Conservation (phyloP, 1,284 basidiomycete genomes). For the Flammula alnicola region DNA sequence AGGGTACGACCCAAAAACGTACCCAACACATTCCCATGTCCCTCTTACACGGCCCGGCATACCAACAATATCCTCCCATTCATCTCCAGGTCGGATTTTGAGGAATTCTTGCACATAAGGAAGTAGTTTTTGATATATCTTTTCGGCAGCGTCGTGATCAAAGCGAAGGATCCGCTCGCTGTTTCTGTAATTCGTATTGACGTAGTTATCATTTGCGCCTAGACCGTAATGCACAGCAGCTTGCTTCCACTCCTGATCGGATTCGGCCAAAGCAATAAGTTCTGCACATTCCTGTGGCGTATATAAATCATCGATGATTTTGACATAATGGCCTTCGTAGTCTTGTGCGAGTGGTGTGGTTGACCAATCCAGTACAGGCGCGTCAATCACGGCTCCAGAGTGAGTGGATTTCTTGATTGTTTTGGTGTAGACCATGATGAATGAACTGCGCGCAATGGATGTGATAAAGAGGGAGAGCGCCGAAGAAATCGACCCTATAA, state of each 20-base stretch:
- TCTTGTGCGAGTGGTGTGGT: slow-evolving; percentile 31
- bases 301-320: slow-evolving; percentile 42
- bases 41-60: slow-evolving; percentile 15
- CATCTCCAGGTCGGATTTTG: slow-evolving; percentile 30
- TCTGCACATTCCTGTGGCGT: slow-evolving; percentile 37
- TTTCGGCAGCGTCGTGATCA: slow-evolving; percentile 32
- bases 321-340: slow-evolving; percentile 37
- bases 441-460: too few species aligned
- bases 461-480: too few species aligned
- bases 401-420: too few species aligned
- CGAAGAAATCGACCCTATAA: too few species aligned
- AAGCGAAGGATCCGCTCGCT: slow-evolving; percentile 41
- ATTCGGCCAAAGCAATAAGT: slow-evolving; percentile 39
- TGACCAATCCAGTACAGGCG: slow-evolving; percentile 35
- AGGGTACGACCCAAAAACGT: slow-evolving; percentile 10
- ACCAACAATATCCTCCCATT: slow-evolving; percentile 34
- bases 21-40: slow-evolving; percentile 37
- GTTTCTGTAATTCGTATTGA: slow-evolving; percentile 37
- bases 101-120: slow-evolving; percentile 37
- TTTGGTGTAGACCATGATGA: too few species aligned
- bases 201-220: slow-evolving; percentile 26
- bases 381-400: slow-evolving; percentile 2
- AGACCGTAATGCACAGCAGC: slow-evolving; percentile 34
- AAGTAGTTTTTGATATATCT: slow-evolving; percentile 34
- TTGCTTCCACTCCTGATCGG: slow-evolving; percentile 33